Evolutionary conservation across 2,329 filamentous ascomycete species (phyloP).

Genomic region (Parascedosporium putredinis): DNA sequence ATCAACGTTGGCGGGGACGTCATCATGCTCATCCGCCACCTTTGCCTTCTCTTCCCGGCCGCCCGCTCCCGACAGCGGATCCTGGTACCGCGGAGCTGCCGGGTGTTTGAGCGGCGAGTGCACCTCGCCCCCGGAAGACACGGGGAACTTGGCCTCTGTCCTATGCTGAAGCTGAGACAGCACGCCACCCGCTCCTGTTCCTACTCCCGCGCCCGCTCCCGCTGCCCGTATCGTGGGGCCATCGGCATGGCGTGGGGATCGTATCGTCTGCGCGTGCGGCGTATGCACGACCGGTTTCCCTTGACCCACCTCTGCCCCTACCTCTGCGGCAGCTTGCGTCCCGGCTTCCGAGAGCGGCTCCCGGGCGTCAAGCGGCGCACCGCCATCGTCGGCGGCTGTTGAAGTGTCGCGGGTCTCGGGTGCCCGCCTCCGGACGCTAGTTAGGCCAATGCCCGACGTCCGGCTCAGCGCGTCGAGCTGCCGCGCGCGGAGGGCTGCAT

Average conservation of each 20-base stretch:
- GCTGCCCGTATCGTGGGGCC: background rate
- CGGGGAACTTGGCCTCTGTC: background rate
- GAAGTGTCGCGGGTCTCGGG: background rate
- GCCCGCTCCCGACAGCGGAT: background rate
- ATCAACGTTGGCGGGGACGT: constrained; percentile 29
- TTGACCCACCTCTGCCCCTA: background rate
- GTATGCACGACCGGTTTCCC: background rate
- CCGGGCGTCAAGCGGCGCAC: too few relatives aligned
- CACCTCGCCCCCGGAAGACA: background rate
- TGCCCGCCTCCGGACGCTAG: constrained; percentile 21
- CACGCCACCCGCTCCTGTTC: background rate
- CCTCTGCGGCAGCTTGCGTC: too few relatives aligned
- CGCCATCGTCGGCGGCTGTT: background rate
- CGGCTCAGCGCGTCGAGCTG: constrained; percentile 41
- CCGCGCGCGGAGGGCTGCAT: constrained; percentile 44
- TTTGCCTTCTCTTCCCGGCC: background rate
- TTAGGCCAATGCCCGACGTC: constrained; percentile 35
- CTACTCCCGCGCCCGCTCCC: too few relatives aligned
- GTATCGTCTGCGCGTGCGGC: background rate
- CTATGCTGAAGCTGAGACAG: constrained; percentile 7
- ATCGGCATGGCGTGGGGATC: background rate
- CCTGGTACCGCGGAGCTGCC: background rate
- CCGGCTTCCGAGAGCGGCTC: too few relatives aligned
- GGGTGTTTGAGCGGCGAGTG: constrained; percentile 2
- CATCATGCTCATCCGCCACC: constrained; percentile 8